phyloP scores from a whole-genome alignment of 2,329 filamentous ascomycete genomes.

The Phaeomoniella chlamydospora region DNA sequence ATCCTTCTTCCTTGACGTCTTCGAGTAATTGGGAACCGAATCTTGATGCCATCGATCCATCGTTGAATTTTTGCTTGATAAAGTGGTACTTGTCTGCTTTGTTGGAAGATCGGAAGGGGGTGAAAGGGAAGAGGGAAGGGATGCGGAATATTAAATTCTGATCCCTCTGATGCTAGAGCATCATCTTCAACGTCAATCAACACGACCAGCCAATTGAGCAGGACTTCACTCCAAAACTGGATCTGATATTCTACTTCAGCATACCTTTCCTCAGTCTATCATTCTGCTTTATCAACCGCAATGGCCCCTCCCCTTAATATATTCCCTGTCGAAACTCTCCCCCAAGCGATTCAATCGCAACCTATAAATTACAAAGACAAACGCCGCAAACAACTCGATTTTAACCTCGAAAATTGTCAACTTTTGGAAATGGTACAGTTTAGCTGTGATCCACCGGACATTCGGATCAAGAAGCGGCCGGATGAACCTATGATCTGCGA shows the following conservation, averaged over 20 bases:
- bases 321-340: constrained; percentile 38
- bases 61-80: background rate
- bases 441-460: constrained; percentile 39
- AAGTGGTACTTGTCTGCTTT: too few species aligned
- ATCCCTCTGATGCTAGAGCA: too few species aligned
- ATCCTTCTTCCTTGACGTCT: background rate
- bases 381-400: constrained; percentile 32
- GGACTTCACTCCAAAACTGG: too few species aligned
- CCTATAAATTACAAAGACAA: constrained; percentile 30
- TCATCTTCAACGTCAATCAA: too few species aligned
- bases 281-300: too few species aligned
- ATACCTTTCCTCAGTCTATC: too few species aligned
- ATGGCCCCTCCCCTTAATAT: constrained; percentile 43
- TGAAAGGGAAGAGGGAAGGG: too few species aligned
- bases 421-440: constrained; percentile 49
- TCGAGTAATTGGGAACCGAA: background rate
- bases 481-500: constrained; percentile 32
- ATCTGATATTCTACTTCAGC: too few species aligned
- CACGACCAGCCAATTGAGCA: too few species aligned
- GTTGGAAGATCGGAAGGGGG: too few species aligned
- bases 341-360: constrained; percentile 32
- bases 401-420: constrained; percentile 38
- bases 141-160: too few species aligned
- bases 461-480: constrained; percentile 23
- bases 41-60: background rate